A percentile compares a stretch with the other conserved stretches of the same genome.
Evolutionary conservation across 192 early-diverging fungal genomes (phyloP).

Genomic region (Backusella macrospora): DNA sequence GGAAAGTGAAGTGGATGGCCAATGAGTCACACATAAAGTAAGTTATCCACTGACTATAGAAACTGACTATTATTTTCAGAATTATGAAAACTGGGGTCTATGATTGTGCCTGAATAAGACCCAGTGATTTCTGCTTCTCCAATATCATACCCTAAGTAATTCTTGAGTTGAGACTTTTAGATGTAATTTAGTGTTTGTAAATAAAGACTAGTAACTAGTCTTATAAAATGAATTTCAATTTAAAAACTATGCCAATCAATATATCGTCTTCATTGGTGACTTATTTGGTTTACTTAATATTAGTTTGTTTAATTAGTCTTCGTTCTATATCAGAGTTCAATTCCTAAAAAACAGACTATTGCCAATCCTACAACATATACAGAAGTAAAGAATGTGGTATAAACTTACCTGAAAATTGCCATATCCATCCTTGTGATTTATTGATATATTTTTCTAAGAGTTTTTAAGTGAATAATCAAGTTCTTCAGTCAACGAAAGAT

Average conservation of each 20-base stretch:
- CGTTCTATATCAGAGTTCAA: not conserved
- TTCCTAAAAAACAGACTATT: not conserved
- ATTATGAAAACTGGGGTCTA: conserved; percentile 8
- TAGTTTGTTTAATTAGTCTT: not conserved
- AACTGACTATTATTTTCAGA: not conserved
- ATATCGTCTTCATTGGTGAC: no score
- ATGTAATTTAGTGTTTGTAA: no score
- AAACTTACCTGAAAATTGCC: not conserved
- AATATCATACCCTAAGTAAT: conserved; percentile 4
- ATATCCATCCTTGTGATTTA: not conserved
- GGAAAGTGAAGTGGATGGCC: not conserved
- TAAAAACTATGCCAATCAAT: no score
- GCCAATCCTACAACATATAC: not conserved
- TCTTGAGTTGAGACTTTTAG: no score
- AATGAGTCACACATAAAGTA: conserved; percentile 7
- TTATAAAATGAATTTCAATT: no score
- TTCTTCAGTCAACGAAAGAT: not conserved
- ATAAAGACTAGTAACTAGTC: no score
- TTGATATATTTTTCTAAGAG: not conserved
- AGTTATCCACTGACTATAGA: conserved; percentile 6
- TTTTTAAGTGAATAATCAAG: not conserved
- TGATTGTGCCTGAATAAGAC: not conserved
- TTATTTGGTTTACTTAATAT: conserved; percentile 1
- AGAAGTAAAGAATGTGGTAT: not conserved
- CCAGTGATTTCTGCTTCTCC: conserved; percentile 15